phyloP scores from a whole-genome alignment of 208 protist species.

The Naegleria lovaniensis region DNA sequence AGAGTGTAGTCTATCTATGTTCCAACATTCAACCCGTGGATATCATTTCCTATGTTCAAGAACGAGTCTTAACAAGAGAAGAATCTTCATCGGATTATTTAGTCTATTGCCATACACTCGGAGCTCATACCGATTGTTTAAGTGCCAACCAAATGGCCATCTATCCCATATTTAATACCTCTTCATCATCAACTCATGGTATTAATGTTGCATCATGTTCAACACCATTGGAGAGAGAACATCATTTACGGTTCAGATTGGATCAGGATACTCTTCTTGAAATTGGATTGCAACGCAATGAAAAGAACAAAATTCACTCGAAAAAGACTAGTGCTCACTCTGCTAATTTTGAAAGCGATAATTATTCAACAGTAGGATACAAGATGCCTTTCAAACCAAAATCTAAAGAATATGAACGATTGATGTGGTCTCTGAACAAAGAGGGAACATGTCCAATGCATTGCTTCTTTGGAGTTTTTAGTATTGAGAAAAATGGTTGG shows the following conservation, averaged over 20 bases:
- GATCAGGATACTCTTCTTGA: background rate
- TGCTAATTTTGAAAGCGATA: background rate
- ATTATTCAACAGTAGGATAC: background rate
- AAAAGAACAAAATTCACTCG: background rate
- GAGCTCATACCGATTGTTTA: background rate
- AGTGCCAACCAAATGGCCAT: background rate
- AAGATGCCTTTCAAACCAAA: background rate
- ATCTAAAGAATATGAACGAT: background rate
- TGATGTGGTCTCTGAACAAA: background rate
- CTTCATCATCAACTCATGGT: background rate
- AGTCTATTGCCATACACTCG: background rate
- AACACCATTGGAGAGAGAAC: background rate
- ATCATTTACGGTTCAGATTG: background rate
- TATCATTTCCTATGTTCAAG: background rate
- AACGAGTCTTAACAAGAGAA: background rate
- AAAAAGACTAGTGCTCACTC: background rate
- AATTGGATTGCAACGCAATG: background rate
- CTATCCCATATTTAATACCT: background rate
- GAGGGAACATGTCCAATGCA: background rate
- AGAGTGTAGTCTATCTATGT: background rate
- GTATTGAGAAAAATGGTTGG: background rate
- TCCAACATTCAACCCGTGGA: background rate
- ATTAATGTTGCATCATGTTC: no score
- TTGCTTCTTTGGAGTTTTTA: background rate
- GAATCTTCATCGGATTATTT: background rate